phyloP scores from a whole-genome alignment of 306 rosid species.

The Prunus kanzakura region DNA sequence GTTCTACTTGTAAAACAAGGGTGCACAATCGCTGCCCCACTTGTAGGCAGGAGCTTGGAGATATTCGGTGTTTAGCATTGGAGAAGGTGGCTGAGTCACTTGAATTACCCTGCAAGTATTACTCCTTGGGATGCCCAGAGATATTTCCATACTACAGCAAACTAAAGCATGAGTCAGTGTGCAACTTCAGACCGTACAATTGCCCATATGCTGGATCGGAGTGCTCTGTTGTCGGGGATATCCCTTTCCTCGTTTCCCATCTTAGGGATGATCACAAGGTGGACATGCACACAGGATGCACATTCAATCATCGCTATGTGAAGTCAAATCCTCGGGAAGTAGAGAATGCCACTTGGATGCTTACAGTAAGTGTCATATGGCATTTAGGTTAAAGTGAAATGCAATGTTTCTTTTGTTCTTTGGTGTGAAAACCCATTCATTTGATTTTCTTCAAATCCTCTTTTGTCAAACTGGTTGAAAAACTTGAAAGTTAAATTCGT shows the following conservation, averaged over 20 bases:
- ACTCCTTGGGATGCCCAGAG: constrained; percentile 90
- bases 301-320: constrained; percentile 97
- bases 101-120: constrained; percentile 92
- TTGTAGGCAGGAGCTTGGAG: constrained; percentile 99
- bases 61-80: constrained; percentile 92
- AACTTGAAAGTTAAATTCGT: background rate
- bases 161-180: constrained; percentile 87
- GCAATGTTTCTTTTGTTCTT: background rate
- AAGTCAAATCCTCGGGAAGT: constrained; percentile 99
- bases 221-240: constrained; percentile 86
- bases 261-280: constrained; percentile 98
- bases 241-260: constrained; percentile 91
- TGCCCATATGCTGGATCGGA: constrained; percentile 99
- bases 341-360: constrained; percentile 99
- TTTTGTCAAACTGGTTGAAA: no score
- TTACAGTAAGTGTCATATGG: constrained; percentile 68
- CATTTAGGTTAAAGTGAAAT: background rate
- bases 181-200: constrained; percentile 91
- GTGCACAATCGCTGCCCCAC: constrained; percentile 99
- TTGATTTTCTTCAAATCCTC: background rate
- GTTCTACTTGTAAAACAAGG: constrained; percentile 97
- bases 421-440: background rate
- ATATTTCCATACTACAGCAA: constrained; percentile 96
- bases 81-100: constrained; percentile 99
- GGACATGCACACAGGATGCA: constrained; percentile 99